phyloP scores from a whole-genome alignment of 1,284 basidiomycete species.

The Sparassis latifolia region DNA sequence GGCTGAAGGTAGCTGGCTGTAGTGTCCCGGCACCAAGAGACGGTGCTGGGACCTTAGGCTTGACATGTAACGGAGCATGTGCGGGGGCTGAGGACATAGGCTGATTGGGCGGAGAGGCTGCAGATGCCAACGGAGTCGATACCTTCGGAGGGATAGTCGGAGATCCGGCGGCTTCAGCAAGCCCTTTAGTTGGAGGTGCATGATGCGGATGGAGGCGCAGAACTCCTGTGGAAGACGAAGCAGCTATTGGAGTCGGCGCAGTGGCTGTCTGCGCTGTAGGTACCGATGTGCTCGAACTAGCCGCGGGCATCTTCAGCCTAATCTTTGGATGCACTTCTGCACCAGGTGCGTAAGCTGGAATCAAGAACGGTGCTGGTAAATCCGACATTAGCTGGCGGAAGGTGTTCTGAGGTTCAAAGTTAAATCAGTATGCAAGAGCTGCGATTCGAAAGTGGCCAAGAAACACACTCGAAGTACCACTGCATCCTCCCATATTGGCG shows the following conservation, averaged over 20 bases:
- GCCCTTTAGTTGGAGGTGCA: conserved; percentile 3
- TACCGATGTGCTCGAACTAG: conserved; percentile 21
- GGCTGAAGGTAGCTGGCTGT: conserved; percentile 10
- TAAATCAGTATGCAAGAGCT: neutral
- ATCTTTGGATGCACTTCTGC: conserved; percentile 52
- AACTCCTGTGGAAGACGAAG: conserved; percentile 9
- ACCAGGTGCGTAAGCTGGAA: conserved; percentile 44
- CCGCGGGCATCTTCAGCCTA: conserved; percentile 54
- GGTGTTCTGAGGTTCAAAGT: conserved; percentile 40
- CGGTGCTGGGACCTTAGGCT: conserved; percentile 5
- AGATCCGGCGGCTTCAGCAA: conserved; percentile 9
- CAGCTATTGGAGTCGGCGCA: conserved; percentile 13
- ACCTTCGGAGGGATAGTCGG: conserved; percentile 7
- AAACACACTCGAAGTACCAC: conserved; percentile 49
- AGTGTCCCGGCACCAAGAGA: conserved; percentile 8
- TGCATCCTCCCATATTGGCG: conserved; percentile 73
- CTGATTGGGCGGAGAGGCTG: conserved; percentile 16
- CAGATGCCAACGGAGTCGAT: conserved; percentile 7
- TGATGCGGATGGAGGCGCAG: conserved; percentile 7
- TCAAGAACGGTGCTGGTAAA: conserved; percentile 54
- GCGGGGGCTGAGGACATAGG: conserved; percentile 23
- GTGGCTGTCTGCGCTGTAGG: conserved; percentile 12
- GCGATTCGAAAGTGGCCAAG: neutral
- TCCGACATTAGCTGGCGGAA: conserved; percentile 72
- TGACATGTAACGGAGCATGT: conserved; percentile 7